These are phyloP conservation scores for Cyclotella kingstonii DNA, from an alignment of 108 stramenopile genomes.

Conservation along the genomic window DNA sequence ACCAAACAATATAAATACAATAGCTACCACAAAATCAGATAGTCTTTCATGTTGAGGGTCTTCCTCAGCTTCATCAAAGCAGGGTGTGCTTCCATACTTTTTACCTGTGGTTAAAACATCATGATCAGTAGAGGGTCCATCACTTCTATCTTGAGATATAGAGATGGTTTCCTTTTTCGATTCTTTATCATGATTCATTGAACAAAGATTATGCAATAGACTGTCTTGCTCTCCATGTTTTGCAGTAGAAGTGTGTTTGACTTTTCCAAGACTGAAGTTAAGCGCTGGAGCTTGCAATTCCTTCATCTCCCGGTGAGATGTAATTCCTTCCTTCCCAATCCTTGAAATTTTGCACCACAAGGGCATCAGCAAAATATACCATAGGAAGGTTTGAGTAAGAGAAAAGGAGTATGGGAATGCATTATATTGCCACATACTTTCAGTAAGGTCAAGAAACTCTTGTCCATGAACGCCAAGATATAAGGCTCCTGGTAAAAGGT, in stretches of 20 bases:
- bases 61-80: slow-evolving; percentile 16
- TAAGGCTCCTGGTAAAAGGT: slow-evolving; percentile 71
- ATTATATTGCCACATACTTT: slow-evolving; percentile 24
- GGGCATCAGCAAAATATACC: slow-evolving; percentile 68
- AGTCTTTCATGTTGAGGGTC: slow-evolving; percentile 32
- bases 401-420: not conserved
- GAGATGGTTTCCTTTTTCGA: not conserved
- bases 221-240: not conserved
- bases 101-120: not conserved
- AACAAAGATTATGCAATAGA: not conserved
- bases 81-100: slow-evolving; percentile 1
- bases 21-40: slow-evolving; percentile 67
- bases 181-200: slow-evolving; percentile 9
- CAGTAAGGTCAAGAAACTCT: slow-evolving; percentile 64
- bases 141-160: not conserved
- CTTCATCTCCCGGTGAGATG: slow-evolving; percentile 46
- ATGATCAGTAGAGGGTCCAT: not conserved
- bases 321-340: slow-evolving; percentile 46
- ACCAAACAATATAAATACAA: slow-evolving; percentile 64
- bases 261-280: slow-evolving; percentile 72
- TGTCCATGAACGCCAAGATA: slow-evolving; percentile 78
- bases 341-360: slow-evolving; percentile 68
- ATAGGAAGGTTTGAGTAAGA: slow-evolving; percentile 23
- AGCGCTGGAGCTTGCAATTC: slow-evolving; percentile 62
- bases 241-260: slow-evolving; percentile 13